phyloP scores from a whole-genome alignment of 768 basidiomycete genomes.

The Termitomyces bulborhizus region DNA sequence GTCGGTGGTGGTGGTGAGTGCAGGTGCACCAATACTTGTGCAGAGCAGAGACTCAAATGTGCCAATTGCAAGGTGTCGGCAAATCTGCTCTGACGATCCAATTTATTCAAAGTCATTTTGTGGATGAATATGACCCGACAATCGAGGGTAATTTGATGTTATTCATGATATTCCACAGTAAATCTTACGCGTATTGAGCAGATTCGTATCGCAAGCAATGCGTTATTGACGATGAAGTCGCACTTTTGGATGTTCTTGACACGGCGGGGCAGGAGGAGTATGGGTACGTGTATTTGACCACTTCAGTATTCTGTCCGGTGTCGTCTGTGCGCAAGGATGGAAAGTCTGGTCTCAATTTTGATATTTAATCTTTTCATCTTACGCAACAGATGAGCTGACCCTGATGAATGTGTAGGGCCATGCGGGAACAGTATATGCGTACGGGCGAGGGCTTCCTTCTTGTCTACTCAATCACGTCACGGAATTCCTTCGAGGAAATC shows the following conservation, averaged over 20 bases:
- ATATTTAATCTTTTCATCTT: background rate
- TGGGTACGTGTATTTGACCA: conserved; percentile 51
- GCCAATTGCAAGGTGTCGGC: conserved; percentile 33
- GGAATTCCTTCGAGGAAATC: conserved; percentile 97
- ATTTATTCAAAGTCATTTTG: conserved; percentile 94
- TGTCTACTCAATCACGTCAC: conserved; percentile 97
- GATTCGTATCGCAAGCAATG: conserved; percentile 98
- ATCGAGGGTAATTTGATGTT: conserved; percentile 64
- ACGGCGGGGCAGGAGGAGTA: conserved; percentile 99
- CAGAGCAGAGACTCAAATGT: background rate
- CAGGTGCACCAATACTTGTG: background rate
- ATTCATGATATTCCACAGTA: background rate
- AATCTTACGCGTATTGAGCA: conserved; percentile 20
- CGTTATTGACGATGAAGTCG: conserved; percentile 98
- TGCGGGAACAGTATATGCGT: conserved; percentile 99
- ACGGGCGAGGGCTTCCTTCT: conserved; percentile 97
- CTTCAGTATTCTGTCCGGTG: conserved; percentile 1
- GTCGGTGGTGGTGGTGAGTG: conserved; percentile 91
- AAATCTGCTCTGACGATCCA: conserved; percentile 95
- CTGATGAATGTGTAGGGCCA: conserved; percentile 52
- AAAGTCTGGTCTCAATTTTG: background rate
- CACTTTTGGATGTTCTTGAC: conserved; percentile 92
- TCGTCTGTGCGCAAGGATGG: background rate
- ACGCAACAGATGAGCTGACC: conserved; percentile 1
- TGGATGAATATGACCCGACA: conserved; percentile 91